Percentiles rank a stretch among this genome's conserved stretches.
phyloP scores from a whole-genome alignment of 192 early-diverging fungal species.

The Neocallimastix lanati region DNA sequence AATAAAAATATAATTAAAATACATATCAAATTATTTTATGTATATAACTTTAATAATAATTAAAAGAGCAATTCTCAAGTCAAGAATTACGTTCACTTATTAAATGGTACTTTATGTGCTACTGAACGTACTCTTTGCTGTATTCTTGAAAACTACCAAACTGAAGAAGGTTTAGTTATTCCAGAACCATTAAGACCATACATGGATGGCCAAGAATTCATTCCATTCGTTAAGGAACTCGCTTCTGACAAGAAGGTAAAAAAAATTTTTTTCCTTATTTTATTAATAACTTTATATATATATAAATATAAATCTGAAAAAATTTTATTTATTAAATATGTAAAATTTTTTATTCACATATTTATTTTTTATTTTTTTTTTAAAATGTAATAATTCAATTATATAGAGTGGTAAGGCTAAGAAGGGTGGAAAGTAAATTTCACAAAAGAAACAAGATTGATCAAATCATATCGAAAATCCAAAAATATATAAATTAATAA shows the following conservation, averaged over 20 bases:
- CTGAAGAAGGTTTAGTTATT: conserved; percentile 64
- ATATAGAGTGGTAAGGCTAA: not conserved
- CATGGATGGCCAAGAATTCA: conserved; percentile 83
- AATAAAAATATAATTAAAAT: too few species aligned
- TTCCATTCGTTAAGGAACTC: conserved; percentile 52
- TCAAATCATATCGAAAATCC: too few species aligned
- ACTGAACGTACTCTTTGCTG: conserved; percentile 90
- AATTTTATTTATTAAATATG: too few species aligned
- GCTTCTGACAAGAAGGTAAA: not conserved
- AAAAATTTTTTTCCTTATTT: not conserved
- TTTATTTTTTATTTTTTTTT: too few species aligned
- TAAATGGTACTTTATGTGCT: conserved; percentile 93
- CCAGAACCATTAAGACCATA: conserved; percentile 71
- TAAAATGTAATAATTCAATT: too few species aligned
- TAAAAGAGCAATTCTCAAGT: conserved; percentile 64
- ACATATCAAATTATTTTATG: too few species aligned
- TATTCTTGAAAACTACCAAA: conserved; percentile 92
- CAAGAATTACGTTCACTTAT: conserved; percentile 91
- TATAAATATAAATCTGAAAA: too few species aligned
- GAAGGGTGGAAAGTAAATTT: not conserved
- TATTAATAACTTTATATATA: too few species aligned
- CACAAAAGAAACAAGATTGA: too few species aligned
- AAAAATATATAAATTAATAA: too few species aligned
- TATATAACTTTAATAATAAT: too few species aligned
- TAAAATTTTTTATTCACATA: too few species aligned